Conservation (phyloP, 2,329 filamentous ascomycete species). For the Fusarium azukiicola region DNA sequence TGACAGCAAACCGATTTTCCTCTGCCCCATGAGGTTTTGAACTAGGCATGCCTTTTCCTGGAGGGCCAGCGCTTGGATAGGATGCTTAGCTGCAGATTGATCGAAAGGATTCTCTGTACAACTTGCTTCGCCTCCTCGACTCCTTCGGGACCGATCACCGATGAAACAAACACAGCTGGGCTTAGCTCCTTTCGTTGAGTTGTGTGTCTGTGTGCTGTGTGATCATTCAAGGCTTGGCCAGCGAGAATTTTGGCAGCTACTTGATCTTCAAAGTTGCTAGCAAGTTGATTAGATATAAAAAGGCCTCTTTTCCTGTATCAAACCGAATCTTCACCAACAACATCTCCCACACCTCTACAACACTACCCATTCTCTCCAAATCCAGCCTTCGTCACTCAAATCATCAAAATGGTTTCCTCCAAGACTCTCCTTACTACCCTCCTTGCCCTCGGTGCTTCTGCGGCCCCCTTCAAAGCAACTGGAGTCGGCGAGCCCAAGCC, state of each 20-base stretch:
- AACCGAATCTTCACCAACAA: not conserved
- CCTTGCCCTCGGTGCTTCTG: not conserved
- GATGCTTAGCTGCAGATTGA: not conserved
- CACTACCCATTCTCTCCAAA: not conserved
- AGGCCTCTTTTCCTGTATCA: not conserved
- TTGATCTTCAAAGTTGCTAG: no score
- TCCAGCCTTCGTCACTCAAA: not conserved
- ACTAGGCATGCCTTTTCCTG: not conserved
- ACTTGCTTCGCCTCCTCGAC: not conserved
- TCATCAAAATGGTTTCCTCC: conserved; percentile 6
- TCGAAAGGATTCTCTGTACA: not conserved
- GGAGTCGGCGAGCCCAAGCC: not conserved
- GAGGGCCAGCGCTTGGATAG: not conserved
- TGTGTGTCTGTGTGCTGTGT: not conserved
- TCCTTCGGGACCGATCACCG: not conserved
- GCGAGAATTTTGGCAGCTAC: no score
- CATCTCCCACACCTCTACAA: not conserved
- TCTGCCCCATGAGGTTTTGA: not conserved
- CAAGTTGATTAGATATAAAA: not conserved
- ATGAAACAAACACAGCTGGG: not conserved
- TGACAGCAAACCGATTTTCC: not conserved
- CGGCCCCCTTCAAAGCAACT: not conserved
- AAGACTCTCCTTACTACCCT: not conserved
- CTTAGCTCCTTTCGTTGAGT: not conserved
- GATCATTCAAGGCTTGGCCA: rapidly evolving